Evolutionary conservation across 1,284 basidiomycete genomes (phyloP).

Genomic region (Marasmius sp.): DNA sequence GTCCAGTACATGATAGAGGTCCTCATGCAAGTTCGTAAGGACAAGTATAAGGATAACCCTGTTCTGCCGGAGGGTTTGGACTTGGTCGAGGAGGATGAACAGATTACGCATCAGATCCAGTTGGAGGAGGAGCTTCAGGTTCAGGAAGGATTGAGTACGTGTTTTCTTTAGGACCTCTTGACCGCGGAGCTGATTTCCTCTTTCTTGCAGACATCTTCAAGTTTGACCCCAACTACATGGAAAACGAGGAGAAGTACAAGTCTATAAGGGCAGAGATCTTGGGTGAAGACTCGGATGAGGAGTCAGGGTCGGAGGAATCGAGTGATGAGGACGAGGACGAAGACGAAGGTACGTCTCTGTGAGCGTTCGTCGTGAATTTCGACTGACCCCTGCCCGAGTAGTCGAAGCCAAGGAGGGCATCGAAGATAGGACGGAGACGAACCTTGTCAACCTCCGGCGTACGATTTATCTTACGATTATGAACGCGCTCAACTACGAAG

Average conservation of each 20-base stretch:
- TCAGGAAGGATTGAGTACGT: conserved; percentile 90
- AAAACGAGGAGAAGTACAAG: conserved; percentile 94
- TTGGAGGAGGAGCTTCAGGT: conserved; percentile 93
- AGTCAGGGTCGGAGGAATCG: conserved; percentile 59
- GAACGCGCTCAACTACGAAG: conserved; percentile 97
- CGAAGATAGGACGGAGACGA: conserved; percentile 93
- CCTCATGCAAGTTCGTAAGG: conserved; percentile 95
- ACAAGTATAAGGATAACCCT: conserved; percentile 98
- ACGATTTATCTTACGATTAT: conserved; percentile 98
- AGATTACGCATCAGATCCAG: conserved; percentile 92
- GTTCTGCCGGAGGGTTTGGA: conserved; percentile 92
- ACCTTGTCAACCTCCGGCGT: conserved; percentile 91
- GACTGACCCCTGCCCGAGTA: conserved; percentile 30
- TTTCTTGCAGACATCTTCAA: conserved; percentile 85
- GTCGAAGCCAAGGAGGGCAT: conserved; percentile 85
- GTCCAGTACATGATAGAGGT: conserved; percentile 99
- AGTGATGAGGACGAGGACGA: conserved; percentile 41
- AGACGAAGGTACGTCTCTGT: conserved; percentile 51
- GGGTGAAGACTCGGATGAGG: conserved; percentile 84
- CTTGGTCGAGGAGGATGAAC: conserved; percentile 96
- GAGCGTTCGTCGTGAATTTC: neutral
- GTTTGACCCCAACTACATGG: conserved; percentile 83
- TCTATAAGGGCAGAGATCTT: conserved; percentile 93
- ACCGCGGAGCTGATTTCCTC: conserved; percentile 7
- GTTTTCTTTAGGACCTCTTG: neutral